phyloP scores from a whole-genome alignment of 176 grass and related monocot genomes.

The Musa acuminata region DNA sequence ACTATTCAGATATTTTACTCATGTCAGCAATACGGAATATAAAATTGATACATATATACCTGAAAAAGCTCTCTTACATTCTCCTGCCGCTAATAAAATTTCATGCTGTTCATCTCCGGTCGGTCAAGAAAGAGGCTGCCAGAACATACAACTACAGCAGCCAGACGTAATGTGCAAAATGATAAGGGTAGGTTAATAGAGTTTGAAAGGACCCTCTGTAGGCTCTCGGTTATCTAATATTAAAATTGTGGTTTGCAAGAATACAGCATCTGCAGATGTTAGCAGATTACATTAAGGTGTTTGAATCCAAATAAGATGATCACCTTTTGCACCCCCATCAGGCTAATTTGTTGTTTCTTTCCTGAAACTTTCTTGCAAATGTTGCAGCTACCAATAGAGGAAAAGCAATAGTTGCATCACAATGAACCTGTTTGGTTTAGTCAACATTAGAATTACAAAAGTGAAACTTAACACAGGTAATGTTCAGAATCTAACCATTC shows the following conservation, averaged over 20 bases:
- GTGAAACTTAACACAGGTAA: background rate
- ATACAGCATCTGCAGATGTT: background rate
- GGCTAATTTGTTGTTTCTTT: background rate
- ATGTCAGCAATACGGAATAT: too few species aligned
- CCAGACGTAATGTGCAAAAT: background rate
- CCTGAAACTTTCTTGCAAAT: conserved; percentile 49
- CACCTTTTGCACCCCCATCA: background rate
- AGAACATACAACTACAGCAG: background rate
- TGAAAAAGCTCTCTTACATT: too few species aligned
- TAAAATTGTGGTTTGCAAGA: background rate
- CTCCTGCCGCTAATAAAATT: background rate
- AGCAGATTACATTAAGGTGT: background rate
- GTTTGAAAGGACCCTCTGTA: background rate
- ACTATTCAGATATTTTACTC: too few species aligned
- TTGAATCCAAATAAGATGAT: background rate
- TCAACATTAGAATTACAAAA: background rate
- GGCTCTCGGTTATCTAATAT: too few species aligned
- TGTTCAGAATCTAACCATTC: background rate
- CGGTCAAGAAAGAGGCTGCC: background rate
- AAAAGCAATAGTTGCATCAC: conserved; percentile 78
- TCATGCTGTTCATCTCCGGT: background rate
- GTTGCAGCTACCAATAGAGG: conserved; percentile 66
- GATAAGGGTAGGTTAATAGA: background rate
- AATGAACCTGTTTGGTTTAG: conserved; percentile 52
- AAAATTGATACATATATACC: too few species aligned